These are phyloP conservation scores for Coleophoma cylindrospora DNA, from an alignment of 2,329 filamentous ascomycete species.

Conservation along the genomic window DNA sequence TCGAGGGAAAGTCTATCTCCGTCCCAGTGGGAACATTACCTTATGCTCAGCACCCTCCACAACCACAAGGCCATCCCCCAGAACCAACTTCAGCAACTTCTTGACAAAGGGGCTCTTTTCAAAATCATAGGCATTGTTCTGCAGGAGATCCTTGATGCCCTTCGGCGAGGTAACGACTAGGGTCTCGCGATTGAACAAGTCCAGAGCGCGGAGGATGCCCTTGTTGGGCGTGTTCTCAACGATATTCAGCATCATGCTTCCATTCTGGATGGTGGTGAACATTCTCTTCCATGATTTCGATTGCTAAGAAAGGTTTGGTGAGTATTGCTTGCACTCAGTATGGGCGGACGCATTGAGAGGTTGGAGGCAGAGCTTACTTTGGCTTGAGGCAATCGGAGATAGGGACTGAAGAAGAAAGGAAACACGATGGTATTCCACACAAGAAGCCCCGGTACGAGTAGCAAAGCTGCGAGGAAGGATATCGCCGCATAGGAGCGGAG, in stretches of 20 bases:
- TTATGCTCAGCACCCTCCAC: constrained; percentile 85
- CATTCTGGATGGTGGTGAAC: constrained; percentile 1
- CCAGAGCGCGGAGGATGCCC: constrained; percentile 9
- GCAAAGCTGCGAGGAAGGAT: not conserved
- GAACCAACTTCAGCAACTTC: constrained; percentile 35
- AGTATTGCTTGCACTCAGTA: not conserved
- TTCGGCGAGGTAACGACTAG: constrained; percentile 8
- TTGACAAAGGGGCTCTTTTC: constrained; percentile 27
- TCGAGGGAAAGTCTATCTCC: no score
- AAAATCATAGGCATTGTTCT: constrained; percentile 6
- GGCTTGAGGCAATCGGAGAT: constrained; percentile 6
- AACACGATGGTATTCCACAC: constrained; percentile 8
- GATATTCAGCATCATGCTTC: constrained; percentile 5
- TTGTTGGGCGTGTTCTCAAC: constrained; percentile 11
- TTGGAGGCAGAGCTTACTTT: constrained; percentile 5
- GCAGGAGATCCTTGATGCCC: constrained; percentile 6
- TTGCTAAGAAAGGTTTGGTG: not conserved
- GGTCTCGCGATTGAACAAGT: constrained; percentile 10
- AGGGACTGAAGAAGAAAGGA: constrained; percentile 11
- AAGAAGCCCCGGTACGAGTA: constrained; percentile 5
- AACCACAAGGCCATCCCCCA: constrained; percentile 62
- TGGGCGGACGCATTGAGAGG: not conserved
- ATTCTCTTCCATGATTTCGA: constrained; percentile 4
- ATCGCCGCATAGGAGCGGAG: not conserved
- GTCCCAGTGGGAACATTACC: constrained; percentile 24